Base-by-base conservation (phyloP, 805 yeast genomes). In the Spathaspora gorwiae region DNA sequence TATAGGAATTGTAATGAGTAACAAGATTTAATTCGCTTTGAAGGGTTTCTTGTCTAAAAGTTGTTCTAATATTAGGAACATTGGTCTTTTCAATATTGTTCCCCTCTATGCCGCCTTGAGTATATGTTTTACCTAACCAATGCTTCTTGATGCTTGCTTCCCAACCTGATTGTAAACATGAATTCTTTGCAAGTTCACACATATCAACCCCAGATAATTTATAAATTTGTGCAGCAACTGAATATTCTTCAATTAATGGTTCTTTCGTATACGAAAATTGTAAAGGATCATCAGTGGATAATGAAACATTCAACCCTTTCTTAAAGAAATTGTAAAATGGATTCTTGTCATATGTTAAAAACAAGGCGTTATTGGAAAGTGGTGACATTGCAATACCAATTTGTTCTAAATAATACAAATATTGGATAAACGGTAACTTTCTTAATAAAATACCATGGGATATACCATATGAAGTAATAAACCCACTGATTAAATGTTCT, bases 321-420 rank as follows among this genome's bases (percentile, higher is more conserved):
- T 84, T 86, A 76, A 92, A 95, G 64, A 89, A 94, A 52, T 79
- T 75, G 51, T 85, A 84, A 75, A 95, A 90, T 31, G 99, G 99
- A 63, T 94, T 94, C 71, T 95, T 95, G 61, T 94, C 99, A 61
- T 94, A 95, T 1, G 96, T 88, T 66, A 94, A 75, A 62, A 94
- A 94, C 58, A 94, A 75, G 0, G 99, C 99, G 65, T 94, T 94
- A 69, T 95, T 94, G 5, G 97, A 89, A 54, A 94, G 70, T 38
- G 99, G 99, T 2, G 98, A 90, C 99, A 94, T 92, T 13, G 99
- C 99, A 61, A 94, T 79, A 32, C 97, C 97, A 56, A 95, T 81
- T 68, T 95, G 99, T 59, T 94, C 96, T 63, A 94, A 72, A 60
- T 90, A 94, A 72, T 82, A 94, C 52, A 94, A 69, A 63, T 94